Conservation (phyloP, 805 yeast species). For the Wickerhamomyces hampshirensis region DNA sequence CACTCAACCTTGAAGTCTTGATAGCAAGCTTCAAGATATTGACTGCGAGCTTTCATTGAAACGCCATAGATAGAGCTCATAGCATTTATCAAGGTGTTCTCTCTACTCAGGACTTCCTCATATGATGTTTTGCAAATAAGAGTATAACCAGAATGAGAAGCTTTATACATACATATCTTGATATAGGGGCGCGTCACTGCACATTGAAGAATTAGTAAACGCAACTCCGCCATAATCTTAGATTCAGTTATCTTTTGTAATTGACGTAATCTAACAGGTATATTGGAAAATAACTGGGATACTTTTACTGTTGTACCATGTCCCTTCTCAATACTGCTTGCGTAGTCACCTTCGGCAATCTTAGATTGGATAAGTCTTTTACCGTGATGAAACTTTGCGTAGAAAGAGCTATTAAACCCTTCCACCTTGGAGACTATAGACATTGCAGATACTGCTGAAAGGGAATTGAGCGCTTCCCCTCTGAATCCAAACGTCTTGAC, state of each 20-base stretch:
- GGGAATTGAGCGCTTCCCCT: conserved; percentile 63
- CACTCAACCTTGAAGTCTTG: conserved; percentile 30
- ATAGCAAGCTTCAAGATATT: conserved; percentile 25
- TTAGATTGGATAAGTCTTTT: conserved; percentile 12
- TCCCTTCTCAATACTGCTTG: conserved; percentile 1
- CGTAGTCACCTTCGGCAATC: conserved; percentile 4
- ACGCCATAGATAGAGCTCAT: conserved; percentile 30
- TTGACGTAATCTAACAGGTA: conserved; percentile 39
- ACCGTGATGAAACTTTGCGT: conserved; percentile 7
- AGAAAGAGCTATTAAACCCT: conserved; percentile 27
- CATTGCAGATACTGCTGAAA: conserved; percentile 44
- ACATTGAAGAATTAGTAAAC: conserved; percentile 27
- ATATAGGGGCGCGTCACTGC: conserved; percentile 25
- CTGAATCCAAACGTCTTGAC: conserved; percentile 58
- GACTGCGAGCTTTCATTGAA: conserved; percentile 18
- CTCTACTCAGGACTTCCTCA: neutral
- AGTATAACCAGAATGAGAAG: neutral
- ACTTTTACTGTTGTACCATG: conserved; percentile 37
- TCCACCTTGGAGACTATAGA: conserved; percentile 41
- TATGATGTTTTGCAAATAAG: conserved; percentile 6
- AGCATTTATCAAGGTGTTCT: conserved; percentile 7
- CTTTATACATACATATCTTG: conserved; percentile 11
- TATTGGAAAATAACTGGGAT: conserved; percentile 35
- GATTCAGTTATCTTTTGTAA: conserved; percentile 19
- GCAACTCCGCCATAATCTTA: conserved; percentile 26